Conservation (phyloP, 1,284 basidiomycete species). For the Singerocomus inundabilis region DNA sequence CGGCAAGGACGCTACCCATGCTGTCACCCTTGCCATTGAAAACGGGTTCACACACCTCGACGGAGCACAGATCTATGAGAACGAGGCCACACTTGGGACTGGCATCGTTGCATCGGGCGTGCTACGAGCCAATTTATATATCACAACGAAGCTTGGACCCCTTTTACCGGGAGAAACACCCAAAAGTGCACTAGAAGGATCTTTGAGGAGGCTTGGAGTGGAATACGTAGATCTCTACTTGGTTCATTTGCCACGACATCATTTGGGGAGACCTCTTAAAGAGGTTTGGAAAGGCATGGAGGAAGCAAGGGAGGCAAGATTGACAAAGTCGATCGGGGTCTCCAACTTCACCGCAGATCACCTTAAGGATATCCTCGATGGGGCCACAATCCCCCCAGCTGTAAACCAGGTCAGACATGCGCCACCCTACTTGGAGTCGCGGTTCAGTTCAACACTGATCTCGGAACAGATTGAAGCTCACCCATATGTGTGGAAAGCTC, state of each 20-base stretch:
- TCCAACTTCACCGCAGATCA: conserved; percentile 77
- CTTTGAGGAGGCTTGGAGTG: conserved; percentile 58
- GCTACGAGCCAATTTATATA: conserved; percentile 46
- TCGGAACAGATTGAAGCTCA: conserved; percentile 70
- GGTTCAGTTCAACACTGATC: conserved; percentile 6
- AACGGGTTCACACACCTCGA: conserved; percentile 70
- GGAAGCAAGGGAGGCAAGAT: conserved; percentile 60
- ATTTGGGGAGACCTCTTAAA: conserved; percentile 47
- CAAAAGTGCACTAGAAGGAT: conserved; percentile 50
- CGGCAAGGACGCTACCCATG: conserved; percentile 48
- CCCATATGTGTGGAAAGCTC: conserved; percentile 68
- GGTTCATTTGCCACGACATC: conserved; percentile 52
- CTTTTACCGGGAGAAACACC: conserved; percentile 40
- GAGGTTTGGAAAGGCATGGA: conserved; percentile 74
- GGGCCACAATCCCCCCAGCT: conserved; percentile 59
- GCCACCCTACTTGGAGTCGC: neutral
- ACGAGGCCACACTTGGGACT: conserved; percentile 58
- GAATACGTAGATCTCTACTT: conserved; percentile 79
- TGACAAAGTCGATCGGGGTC: conserved; percentile 80
- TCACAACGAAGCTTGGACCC: conserved; percentile 62
- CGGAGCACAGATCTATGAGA: conserved; percentile 65
- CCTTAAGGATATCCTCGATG: conserved; percentile 59
- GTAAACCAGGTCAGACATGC: conserved; percentile 73
- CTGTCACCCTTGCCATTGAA: conserved; percentile 53
- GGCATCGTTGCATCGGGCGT: conserved; percentile 55